Base-by-base conservation (phyloP, 2,329 filamentous ascomycete species). In the Pseudocercospora eumusae region DNA sequence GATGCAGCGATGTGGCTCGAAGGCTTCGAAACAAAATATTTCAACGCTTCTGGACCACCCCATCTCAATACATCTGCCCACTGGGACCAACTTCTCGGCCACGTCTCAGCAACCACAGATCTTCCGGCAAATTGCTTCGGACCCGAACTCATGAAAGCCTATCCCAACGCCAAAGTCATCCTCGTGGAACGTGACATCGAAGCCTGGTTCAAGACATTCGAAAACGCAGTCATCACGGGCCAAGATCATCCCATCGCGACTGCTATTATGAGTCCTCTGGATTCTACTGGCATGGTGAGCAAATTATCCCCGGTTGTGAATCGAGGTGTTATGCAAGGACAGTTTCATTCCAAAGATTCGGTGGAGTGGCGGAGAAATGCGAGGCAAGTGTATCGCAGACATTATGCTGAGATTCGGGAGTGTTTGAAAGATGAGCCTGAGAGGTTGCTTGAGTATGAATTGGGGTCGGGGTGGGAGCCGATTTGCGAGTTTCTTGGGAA, bases 1-100 rank as follows among this genome's bases (percentile, higher is more conserved):
- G 86, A 88, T 68, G 83, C 82, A 50, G 78, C 87, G 31, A 83
- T 88, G 77, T 90, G 87, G 87, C 83, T 85, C 77, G 84, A 89
- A 63, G 87, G 87, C 40, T 81, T 89, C 57, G 76, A 78, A 21
- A 85, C 85, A 64, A 85, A 85, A 56, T 67, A 62, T 23, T 63
- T 60, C 54, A 57, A 56, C 45, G 36, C 55, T 28, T 59, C 42
- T 5, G 57, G 62, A 5, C 20, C 58, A 53, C n/a, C n/a, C n/a
- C 49, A 56, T 4, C 61, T 63, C 20, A 55, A 63, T 47, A 40
- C 50, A 5, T 31, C 60, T n/a, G 42, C 33, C 49, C 64, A 60
- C 42, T 75, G 71, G 67, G 74, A 76, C 57, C 66, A 70, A 45
- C 58, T 76, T 4, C 67, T 76, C 1, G 73, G 72, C 36, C 61